Evolutionary conservation across 208 protist species (phyloP), one percentile per base, ranked within the genome.

Genomic region (Acanthamoeba comandoni): DNA sequence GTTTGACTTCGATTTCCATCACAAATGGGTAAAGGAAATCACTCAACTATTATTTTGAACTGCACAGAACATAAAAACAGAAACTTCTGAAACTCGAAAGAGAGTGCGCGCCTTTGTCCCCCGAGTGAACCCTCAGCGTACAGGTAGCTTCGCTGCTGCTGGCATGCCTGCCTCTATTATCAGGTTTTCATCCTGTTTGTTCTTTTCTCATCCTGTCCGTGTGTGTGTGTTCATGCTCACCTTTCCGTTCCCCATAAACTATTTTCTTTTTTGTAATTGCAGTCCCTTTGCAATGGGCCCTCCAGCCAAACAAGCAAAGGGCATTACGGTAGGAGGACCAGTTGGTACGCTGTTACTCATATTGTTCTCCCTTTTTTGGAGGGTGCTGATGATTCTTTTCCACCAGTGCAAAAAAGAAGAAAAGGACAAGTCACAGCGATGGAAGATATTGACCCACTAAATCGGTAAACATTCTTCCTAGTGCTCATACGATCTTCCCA

Each of bases 61-160:
- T n/a, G n/a, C n/a, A 13, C 69, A 79, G 35, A 79, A 79, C 69
- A 79, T 79, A 35, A 79, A 79, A 53, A 79, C 69, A 5, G 69
- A 79, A 22, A 55, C 69, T 15, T 49, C 51, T 17, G 69, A 79
- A 19, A 79, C 69, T 5, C 69, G 69, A 35, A 79, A 79, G 69
- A 35, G 69, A 22, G 69, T 79, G 19, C 69, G 69, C 9, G 15
- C 24, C 1, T 79, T 79, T 26, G 69, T 79, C 19, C 69, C 69
- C 2, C 51, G 57, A 22, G 69, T 79, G 43, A 79, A 79, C 69
- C 51, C 69, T 31, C 69, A 79, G 57, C 69, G 69, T 31, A 79
- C 69, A 49, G 69, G 26, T 35, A 79, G 70, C 70, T 79, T 58
- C 70, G 70, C 70, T n/a, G n/a, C n/a, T 4, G 70, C 70, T 49